Conservation (phyloP, 2,329 filamentous ascomycete species). For the Penicillium thymicola region DNA sequence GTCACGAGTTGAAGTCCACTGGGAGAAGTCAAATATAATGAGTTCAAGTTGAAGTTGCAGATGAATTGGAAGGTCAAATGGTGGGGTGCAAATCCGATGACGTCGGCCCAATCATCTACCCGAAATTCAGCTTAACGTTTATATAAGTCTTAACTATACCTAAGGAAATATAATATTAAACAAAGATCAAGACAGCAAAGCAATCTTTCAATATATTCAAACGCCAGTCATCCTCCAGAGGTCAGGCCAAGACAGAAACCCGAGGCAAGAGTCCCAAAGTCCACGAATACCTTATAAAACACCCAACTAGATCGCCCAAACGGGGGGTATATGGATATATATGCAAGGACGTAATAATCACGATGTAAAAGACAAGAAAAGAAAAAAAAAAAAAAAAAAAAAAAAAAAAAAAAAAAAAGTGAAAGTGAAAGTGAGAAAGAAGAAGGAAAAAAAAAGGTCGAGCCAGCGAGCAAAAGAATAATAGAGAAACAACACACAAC, state of each 20-base stretch:
- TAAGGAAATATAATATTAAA: slow-evolving; percentile 4
- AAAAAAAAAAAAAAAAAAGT: slow-evolving; percentile 2
- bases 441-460: slow-evolving; percentile 7
- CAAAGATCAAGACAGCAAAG: not conserved
- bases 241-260: slow-evolving; percentile 2
- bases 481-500: slow-evolving; percentile 10
- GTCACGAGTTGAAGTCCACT: too few species aligned
- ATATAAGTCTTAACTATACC: too few species aligned
- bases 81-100: slow-evolving; percentile 23
- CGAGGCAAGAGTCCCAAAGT: slow-evolving; percentile 8
- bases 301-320: slow-evolving; percentile 24
- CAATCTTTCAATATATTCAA: slow-evolving; percentile 19
- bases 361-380: slow-evolving; percentile 11
- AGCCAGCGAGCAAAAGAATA: slow-evolving; percentile 33
- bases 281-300: slow-evolving; percentile 21
- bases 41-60: too few species aligned
- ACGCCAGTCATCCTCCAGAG: slow-evolving; percentile 14
- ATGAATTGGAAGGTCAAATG: slow-evolving; percentile 16
- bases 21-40: too few species aligned
- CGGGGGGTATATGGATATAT: slow-evolving; percentile 25
- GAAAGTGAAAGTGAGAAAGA: not conserved
- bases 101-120: slow-evolving; percentile 21
- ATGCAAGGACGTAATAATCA: slow-evolving; percentile 21
- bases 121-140: not conserved
- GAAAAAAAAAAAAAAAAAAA: too few species aligned